Evolutionary conservation across 495 filamentous ascomycete species (phyloP).

Genomic region (Aspergillus heteromorphus): DNA sequence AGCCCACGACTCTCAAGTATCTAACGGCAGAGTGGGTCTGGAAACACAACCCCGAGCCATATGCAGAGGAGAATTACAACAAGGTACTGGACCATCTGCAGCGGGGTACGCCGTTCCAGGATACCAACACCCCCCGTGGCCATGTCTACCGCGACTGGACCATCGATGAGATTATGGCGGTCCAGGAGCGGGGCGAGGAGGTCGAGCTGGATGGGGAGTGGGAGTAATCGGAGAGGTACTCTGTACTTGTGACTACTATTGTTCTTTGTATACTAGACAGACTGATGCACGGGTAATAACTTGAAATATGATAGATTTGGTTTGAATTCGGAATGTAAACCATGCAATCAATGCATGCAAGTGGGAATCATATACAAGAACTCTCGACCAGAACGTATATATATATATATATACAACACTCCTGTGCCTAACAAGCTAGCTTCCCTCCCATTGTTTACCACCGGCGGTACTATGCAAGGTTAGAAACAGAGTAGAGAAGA

Average conservation of each 20-base stretch:
- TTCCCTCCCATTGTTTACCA: not conserved
- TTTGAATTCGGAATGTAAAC: not conserved
- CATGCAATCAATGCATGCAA: not conserved
- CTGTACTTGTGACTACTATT: not conserved
- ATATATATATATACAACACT: not conserved
- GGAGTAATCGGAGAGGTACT: not conserved
- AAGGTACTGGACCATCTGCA: conserved; percentile 32
- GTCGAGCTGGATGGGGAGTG: conserved; percentile 21
- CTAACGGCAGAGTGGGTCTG: conserved; percentile 43
- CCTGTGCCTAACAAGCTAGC: not conserved
- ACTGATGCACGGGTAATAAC: not conserved
- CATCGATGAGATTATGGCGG: conserved; percentile 31
- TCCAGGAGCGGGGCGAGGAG: conserved; percentile 27
- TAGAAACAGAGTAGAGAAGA: not conserved
- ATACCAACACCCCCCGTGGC: conserved; percentile 27
- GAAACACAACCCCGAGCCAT: conserved; percentile 57
- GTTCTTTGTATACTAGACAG: not conserved
- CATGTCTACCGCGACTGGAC: conserved; percentile 26
- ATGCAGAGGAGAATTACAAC: conserved; percentile 50
- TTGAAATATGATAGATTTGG: too few relatives aligned
- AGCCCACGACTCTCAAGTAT: not conserved
- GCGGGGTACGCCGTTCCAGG: conserved; percentile 20
- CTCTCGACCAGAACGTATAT: not conserved
- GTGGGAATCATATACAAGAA: not conserved
- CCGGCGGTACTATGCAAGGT: not conserved